Percentiles rank a stretch among this genome's conserved stretches.
phyloP scores from a whole-genome alignment of 2,329 filamentous ascomycete species.

The Fusarium mexicanum region DNA sequence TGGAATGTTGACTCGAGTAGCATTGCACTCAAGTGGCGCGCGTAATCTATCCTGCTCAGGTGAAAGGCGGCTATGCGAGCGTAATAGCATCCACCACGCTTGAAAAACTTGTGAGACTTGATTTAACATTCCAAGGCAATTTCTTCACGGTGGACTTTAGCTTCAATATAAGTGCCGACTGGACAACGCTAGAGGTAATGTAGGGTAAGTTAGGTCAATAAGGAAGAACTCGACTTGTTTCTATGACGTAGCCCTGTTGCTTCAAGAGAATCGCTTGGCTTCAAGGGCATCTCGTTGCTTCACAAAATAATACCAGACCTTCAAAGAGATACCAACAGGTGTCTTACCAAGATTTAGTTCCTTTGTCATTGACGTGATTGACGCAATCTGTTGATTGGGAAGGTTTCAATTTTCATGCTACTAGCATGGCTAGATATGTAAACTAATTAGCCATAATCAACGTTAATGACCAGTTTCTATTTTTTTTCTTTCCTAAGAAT shows the following conservation, averaged over 20 bases:
- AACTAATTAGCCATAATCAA: fast-evolving
- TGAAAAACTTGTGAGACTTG: fast-evolving
- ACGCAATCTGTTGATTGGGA: too few species aligned
- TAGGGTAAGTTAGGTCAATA: fast-evolving
- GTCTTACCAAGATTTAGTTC: fast-evolving
- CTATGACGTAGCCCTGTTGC: fast-evolving
- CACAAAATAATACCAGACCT: too few species aligned
- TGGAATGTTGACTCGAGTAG: fast-evolving
- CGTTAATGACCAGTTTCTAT: too few species aligned
- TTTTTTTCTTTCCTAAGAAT: too few species aligned
- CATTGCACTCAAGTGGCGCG: neutral
- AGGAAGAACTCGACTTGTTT: fast-evolving
- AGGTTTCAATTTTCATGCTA: too few species aligned
- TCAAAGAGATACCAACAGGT: fast-evolving
- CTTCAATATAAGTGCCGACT: too few species aligned
- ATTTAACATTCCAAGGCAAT: neutral
- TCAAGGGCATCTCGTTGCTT: too few species aligned
- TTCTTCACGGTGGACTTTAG: too few species aligned
- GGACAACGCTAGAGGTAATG: too few species aligned
- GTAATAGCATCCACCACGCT: fast-evolving
- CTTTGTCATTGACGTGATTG: fast-evolving
- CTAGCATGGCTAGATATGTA: fast-evolving
- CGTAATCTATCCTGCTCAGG: neutral
- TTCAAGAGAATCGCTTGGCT: neutral
- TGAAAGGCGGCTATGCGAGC: neutral